Evolutionary conservation across 2,329 filamentous ascomycete genomes (phyloP), one percentile per base, ranked within the genome.

Genomic region (Trichoderma oligosporum): DNA sequence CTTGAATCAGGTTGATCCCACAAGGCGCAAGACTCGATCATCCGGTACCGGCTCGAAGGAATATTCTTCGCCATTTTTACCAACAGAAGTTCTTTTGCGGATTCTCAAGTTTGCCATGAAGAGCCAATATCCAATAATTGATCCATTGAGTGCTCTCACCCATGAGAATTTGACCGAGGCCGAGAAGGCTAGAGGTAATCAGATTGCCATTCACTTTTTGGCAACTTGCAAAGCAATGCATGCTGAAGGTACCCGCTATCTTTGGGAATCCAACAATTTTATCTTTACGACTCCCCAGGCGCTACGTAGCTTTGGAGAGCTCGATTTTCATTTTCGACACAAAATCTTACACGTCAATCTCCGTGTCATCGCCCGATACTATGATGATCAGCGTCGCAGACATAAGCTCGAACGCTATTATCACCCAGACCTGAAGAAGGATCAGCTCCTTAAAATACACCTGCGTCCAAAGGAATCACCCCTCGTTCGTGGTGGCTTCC

Each of bases 351-450:
- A 76, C 56, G 67, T 80, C 63, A 82, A 72, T 25, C 69, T 83
- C 38, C 79, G 81, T 39, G 70, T 83, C 63, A 77, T 83, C 58
- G 81, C 80, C 8, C 74, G 73, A 51, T 83, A 80, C 65, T 84
- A 81, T 60, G 79, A 82, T 56, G 80, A 83, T 47, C 72, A 77
- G 45, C 69, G 66, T 45, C 68, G 70, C 9, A 74, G 71, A 35
- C 77, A 77, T 61, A 74, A 71, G 60, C 68, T 78, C 42, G 71
- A 71, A 24, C 69, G 67, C 20, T 68, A 67, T 7, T 76, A 81
- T 60, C 78, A 81, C 60, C 66, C 68, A 2, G 71, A 73, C 39
- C 61, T 79, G 39, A 75, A 71, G 58, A 75, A 71, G 52, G 68
- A 74, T 6, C 68, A 78, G 16, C 65, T 65, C 8, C 69, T 82